A percentile compares a stretch with the other conserved stretches of the same genome.
phyloP scores from a whole-genome alignment of 164 flowering plant genomes.

The Macadamia integrifolia region DNA sequence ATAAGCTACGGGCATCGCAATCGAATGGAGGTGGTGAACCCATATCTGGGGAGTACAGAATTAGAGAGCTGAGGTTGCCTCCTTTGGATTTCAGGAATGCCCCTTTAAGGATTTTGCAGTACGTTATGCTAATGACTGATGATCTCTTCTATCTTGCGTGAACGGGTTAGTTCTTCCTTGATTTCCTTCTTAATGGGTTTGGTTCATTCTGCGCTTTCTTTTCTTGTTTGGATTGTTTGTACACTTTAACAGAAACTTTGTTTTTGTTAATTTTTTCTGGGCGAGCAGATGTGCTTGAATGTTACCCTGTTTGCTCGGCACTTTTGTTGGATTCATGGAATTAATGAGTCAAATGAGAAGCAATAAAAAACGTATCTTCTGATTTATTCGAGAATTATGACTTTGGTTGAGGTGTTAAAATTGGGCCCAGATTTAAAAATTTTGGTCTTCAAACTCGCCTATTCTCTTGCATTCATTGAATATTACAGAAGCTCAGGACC shows the following conservation, averaged over 20 bases:
- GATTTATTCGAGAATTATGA: no score
- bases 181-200: background rate
- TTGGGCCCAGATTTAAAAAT: no score
- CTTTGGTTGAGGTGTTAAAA: no score
- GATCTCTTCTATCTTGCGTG: constrained; percentile 58
- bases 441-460: background rate
- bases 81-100: constrained; percentile 53
- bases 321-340: background rate
- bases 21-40: constrained; percentile 5
- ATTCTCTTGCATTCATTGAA: background rate
- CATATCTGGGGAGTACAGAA: constrained; percentile 29
- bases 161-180: constrained; percentile 11
- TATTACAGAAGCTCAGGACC: background rate
- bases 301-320: background rate
- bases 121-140: constrained; percentile 61
- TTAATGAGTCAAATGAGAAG: background rate
- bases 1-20: constrained; percentile 22
- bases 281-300: background rate
- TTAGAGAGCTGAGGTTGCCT: constrained; percentile 68
- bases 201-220: background rate
- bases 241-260: background rate
- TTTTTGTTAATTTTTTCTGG: background rate
- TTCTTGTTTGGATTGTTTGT: background rate
- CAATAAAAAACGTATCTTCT: background rate
- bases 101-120: constrained; percentile 63